Percentiles rank a stretch among this genome's conserved stretches.
Conservation (phyloP, 306 rosid species). For the Acacia acuminata region DNA sequence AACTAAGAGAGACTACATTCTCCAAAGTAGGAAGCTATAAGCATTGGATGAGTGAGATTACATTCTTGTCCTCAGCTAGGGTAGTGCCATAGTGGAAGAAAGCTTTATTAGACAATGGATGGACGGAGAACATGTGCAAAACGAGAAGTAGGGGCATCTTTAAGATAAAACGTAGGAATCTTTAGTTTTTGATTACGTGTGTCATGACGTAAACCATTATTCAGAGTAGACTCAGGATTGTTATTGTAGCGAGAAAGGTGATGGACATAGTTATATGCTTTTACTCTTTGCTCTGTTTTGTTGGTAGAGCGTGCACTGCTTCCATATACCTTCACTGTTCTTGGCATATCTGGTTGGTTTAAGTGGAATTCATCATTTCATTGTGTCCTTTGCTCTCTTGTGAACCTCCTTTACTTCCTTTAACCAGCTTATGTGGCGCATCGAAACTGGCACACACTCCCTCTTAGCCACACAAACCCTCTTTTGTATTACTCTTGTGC, state of each 20-base stretch:
- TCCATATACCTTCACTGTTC: conserved; percentile 5
- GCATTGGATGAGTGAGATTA: conserved; percentile 34
- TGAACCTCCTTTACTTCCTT: conserved; percentile 25
- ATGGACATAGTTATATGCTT: conserved; percentile 3
- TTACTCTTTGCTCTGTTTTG: conserved; percentile 12
- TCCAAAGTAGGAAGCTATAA: conserved; percentile 21
- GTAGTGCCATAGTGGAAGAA: conserved; percentile 32
- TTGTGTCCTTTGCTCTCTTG: background rate
- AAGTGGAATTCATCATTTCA: conserved; percentile 30
- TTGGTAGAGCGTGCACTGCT: conserved; percentile 28
- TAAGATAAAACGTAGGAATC: conserved; percentile 29
- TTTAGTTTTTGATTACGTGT: conserved; percentile 31
- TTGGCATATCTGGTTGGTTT: conserved; percentile 18
- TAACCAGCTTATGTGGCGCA: conserved; percentile 35
- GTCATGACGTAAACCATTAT: conserved; percentile 33
- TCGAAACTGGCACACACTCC: conserved; percentile 18
- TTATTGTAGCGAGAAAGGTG: background rate
- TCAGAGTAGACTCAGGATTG: background rate
- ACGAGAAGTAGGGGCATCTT: conserved; percentile 28
- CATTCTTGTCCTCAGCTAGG: conserved; percentile 41
- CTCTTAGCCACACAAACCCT: conserved; percentile 1
- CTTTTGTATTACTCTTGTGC: background rate
- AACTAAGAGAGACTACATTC: conserved; percentile 34
- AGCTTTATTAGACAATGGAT: conserved; percentile 34
- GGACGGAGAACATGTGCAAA: conserved; percentile 39